Base-by-base conservation (phyloP, 768 basidiomycete species). In the Boletus rufocinnamomeus region DNA sequence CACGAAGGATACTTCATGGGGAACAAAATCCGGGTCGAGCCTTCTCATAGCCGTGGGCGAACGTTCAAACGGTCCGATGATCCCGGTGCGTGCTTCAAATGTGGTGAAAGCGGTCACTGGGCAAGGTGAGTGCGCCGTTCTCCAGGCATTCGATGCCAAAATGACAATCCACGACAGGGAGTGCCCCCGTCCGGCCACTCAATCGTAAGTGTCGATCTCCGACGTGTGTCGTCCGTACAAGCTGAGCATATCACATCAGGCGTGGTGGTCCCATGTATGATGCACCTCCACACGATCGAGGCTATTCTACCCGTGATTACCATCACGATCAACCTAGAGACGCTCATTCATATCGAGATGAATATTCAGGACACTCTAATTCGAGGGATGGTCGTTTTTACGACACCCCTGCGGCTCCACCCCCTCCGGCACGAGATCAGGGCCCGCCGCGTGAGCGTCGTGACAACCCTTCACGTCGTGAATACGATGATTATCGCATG, bases 1-100 rank as follows among this genome's bases (percentile, higher is more conserved):
- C 83, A 95, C 61, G 91, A 93, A 77, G 91, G 92, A 2, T 87
- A 80, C 61, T 95, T 95, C 71, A 91, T 95, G 91, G 92, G 93
- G 44, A 93, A 92, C 72, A 93, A 91, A 77, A 93, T 95, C 56
- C 86, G 89, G 13, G 93, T 94, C 11, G 93, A 94, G 68, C 76
- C 88, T 16, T 93, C 93, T 34, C 91, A 88, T 71, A 90, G 91
- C 32, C 91, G 91, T 52, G 89, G 91, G 17, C 80, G 90, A 56
- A 85, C 87, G 16, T 87, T 88, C 10, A 93, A 91, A 69, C 90
- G 86, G 59, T 74, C 82, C n/a, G 85, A 87, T n/a, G 93, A 93
- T 52, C 90, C 91, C 16, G 90, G 91, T 4, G 89, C 91, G 46
- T 94, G 93, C 69, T 94, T 93, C 76, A 91, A 84, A 65, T 95